Evolutionary conservation across 306 rosid genomes (phyloP).

Genomic region (Inga oerstediana): DNA sequence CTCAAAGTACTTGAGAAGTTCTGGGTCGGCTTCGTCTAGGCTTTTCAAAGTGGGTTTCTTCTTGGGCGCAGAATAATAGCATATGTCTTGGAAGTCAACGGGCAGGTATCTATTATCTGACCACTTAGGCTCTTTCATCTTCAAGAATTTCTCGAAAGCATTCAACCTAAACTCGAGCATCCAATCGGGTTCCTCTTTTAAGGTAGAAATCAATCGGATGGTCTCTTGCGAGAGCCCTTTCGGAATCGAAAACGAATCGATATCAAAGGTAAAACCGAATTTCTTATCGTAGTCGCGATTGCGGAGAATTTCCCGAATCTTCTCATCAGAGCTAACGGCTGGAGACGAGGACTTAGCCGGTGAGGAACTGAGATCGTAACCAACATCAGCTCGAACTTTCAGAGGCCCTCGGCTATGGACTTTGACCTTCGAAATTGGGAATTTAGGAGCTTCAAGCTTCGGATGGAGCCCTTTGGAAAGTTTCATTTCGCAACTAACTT

Average conservation of each 20-base stretch:
- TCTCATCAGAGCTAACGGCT: slow-evolving; percentile 49
- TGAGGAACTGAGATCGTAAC: slow-evolving; percentile 38
- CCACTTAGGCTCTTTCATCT: slow-evolving; percentile 79
- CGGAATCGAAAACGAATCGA: slow-evolving; percentile 82
- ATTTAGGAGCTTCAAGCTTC: slow-evolving; percentile 38
- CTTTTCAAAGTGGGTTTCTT: slow-evolving; percentile 60
- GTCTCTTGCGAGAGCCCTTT: slow-evolving; percentile 79
- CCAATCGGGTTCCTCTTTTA: slow-evolving; percentile 85
- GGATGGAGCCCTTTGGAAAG: slow-evolving; percentile 37
- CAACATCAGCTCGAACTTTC: slow-evolving; percentile 64
- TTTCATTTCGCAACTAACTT: slow-evolving; percentile 46
- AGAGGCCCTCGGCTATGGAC: slow-evolving; percentile 33
- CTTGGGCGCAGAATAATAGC: slow-evolving; percentile 87
- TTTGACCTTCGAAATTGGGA: slow-evolving; percentile 26
- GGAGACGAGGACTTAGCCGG: slow-evolving; percentile 43
- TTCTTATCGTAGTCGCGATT: slow-evolving; percentile 80
- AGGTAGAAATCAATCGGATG: slow-evolving; percentile 56
- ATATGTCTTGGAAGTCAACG: slow-evolving; percentile 69
- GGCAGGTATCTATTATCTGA: slow-evolving; percentile 71
- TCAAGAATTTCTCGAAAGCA: slow-evolving; percentile 67
- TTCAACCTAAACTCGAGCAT: slow-evolving; percentile 79
- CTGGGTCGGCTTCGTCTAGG: slow-evolving; percentile 87
- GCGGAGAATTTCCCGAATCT: slow-evolving; percentile 78
- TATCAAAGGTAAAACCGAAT: slow-evolving; percentile 67
- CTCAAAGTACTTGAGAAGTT: slow-evolving; percentile 73